Base-by-base conservation (phyloP, 371 early-diverging fungal genomes). In the Actinomortierella wolfii region DNA sequence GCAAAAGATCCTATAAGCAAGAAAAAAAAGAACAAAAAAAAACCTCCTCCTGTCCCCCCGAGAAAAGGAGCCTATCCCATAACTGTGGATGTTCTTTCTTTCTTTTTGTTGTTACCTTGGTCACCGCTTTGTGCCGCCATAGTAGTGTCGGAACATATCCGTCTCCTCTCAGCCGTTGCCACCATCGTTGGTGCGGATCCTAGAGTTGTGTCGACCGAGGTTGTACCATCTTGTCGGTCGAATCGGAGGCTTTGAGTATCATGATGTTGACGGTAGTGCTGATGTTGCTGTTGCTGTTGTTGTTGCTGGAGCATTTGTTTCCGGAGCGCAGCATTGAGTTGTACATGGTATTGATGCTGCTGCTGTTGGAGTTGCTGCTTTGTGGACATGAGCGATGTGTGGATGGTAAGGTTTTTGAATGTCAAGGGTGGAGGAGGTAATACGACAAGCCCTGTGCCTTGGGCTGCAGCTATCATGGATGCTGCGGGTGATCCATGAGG, bases 331-430 rank as follows among this genome's bases (percentile, higher is more conserved):
- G 61, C 57, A 39, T 69, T 59, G 34, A 69, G 49, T 51, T 69
- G 70, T 9, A 60, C 70, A 53, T 69, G 64, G 45, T 69, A 64
- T 21, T 69, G 70, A 26, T 69, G 70, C 21, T 69, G 70, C 14
- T 69, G 70, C 26, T 69, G 70, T 0, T 52, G 48, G n/a, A 69
- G 64, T 20, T 69, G 70, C 29, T 69, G 70, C 34, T 69, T 69
- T 42, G 70, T 69, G 13, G 70, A 69, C n/a, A 69, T 57, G 34
- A 69, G 56, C 2, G 70, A 69, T 15, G 64, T 69, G 46, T 69
- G 70, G 40, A 69, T 69, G 23, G 70, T 64, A 40, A 69, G 59
- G 56, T 69, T 69, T 46, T 69, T 63, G 57, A 50, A 40, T 3
- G 70, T 69, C 45, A 69, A 55, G 23, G 70, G 70, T 18, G 70